These are phyloP conservation scores for Xylariaceae sp. DNA, from an alignment of 2,329 filamentous ascomycete species.

Conservation along the genomic window DNA sequence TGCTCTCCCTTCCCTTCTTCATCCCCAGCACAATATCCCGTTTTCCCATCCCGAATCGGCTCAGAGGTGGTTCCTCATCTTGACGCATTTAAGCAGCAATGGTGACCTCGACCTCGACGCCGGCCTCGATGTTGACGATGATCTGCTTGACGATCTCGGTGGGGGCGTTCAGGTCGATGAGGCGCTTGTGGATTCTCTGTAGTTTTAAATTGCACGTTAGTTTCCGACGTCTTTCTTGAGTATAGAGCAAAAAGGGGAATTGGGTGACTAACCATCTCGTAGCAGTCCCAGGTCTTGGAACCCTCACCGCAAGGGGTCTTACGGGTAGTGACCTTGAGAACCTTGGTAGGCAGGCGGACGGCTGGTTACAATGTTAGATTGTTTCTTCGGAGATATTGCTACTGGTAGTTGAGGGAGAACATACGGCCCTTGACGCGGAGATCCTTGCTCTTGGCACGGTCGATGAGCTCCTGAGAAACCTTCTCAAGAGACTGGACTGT, in stretches of 20 bases:
- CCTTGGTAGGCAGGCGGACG: conserved; percentile 96
- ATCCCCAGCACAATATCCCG: conserved; percentile 6
- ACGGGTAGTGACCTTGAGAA: conserved; percentile 91
- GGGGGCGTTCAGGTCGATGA: conserved; percentile 95
- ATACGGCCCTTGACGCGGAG: conserved; percentile 82
- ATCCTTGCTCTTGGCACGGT: conserved; percentile 97
- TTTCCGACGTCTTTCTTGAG: background rate
- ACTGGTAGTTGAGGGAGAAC: background rate
- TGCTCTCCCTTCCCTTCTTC: too few species aligned
- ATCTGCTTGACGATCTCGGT: conserved; percentile 97
- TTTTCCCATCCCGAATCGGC: background rate
- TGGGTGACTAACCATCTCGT: conserved; percentile 75
- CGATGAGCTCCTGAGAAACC: conserved; percentile 96
- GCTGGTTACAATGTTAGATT: conserved; percentile 30
- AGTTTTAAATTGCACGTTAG: background rate
- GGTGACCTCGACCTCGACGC: conserved; percentile 89
- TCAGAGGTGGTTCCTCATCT: conserved; percentile 2
- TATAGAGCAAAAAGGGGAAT: background rate
- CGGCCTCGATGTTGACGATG: conserved; percentile 93
- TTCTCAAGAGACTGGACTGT: conserved; percentile 95
- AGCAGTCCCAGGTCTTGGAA: conserved; percentile 99
- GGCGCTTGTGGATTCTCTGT: conserved; percentile 87
- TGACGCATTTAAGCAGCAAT: conserved; percentile 65
- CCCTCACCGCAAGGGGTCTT: conserved; percentile 99
- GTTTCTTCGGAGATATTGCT: background rate